Evolutionary conservation across 1,284 basidiomycete genomes (phyloP), one percentile per base, ranked within the genome.

Genomic region (Ustilago sp.): DNA sequence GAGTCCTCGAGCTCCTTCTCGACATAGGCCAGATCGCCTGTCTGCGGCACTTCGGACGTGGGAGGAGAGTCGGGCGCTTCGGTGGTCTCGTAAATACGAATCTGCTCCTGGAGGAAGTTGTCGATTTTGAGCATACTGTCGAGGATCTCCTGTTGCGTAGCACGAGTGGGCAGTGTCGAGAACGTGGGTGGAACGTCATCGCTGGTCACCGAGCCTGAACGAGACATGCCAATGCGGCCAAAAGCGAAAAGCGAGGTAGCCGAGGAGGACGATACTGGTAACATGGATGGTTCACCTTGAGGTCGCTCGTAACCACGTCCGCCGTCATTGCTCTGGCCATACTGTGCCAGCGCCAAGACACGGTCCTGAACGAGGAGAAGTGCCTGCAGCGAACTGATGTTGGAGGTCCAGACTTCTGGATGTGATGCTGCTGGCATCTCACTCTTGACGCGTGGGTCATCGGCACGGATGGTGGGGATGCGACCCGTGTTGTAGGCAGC

Each of bases 71-170:
- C 75, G 34, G 63, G 62, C 38, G 55, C 34, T 13, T 78, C 64
- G 34, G 57, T 62, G 45, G 15, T 43, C 65, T 81, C 80, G 35
- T 73, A 39, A 12, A 48, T 59, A n/a, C 59, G 58, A 64, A 83
- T 83, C 58, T 82, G 80, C 12, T 79, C 77, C 62, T 83, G 79
- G 38, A 83, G 51, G 39, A 72, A 71, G 0, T 31, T 55, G 61
- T 83, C 82, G 35, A 83, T 80, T 52, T 82, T 75, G 19, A 74
- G 69, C 82, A 83, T 83, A 59, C 74, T 80, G 56, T 72, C 68
- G 19, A 81, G 70, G 17, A 81, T 80, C 38, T 81, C 79, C 56
- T 80, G 71, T n/a, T 71, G 60, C 4, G 68, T 73, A 13, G 81
- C 77, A 34, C 63, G 66, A 41, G 72, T 74, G 0, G 77, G 80